These are phyloP conservation scores for Sugiyamaella lignohabitans DNA, from an alignment of 805 yeast genomes.

Conservation along the genomic window DNA sequence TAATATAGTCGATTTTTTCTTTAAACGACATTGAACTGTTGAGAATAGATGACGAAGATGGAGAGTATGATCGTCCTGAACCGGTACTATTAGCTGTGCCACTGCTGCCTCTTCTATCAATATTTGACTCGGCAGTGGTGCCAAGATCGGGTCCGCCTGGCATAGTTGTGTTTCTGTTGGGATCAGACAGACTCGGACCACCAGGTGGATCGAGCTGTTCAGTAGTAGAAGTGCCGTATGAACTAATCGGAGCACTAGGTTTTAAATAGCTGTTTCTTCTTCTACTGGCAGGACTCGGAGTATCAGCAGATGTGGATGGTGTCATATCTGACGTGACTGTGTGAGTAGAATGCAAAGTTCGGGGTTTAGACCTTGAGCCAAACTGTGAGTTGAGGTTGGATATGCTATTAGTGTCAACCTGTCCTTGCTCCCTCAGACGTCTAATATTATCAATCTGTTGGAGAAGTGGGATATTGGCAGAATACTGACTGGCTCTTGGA, in stretches of 20 bases:
- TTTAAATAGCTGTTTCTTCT: neutral
- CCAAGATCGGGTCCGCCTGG: too few species aligned
- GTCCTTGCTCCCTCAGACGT: neutral
- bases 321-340: neutral
- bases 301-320: neutral
- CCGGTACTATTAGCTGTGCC: neutral
- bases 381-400: neutral
- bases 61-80: neutral
- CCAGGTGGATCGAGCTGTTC: too few species aligned
- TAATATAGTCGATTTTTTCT: conserved; percentile 15
- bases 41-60: neutral
- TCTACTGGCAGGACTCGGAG: neutral
- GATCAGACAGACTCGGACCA: too few species aligned
- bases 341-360: too few species aligned
- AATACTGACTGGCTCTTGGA: neutral
- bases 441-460: neutral
- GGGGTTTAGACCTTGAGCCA: too few species aligned
- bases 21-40: conserved; percentile 1
- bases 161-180: too few species aligned
- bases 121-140: too few species aligned
- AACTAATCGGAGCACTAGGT: too few species aligned
- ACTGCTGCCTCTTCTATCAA: neutral
- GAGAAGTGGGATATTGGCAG: neutral
- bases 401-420: neutral
- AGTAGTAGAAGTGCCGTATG: too few species aligned